Conservation (phyloP, 805 yeast species). For the Candida xiaguanensis region DNA sequence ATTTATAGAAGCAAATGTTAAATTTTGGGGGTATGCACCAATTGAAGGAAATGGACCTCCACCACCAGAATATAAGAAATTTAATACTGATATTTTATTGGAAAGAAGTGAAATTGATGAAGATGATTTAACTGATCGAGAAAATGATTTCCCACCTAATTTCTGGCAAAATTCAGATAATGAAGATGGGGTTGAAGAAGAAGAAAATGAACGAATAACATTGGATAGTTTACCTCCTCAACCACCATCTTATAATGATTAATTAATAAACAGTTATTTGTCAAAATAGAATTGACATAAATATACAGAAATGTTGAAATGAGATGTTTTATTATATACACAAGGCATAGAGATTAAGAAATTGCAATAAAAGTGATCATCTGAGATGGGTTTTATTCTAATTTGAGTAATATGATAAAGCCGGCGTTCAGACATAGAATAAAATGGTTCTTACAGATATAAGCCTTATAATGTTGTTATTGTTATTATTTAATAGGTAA, state of each 20-base stretch:
- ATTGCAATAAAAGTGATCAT: too few relatives aligned
- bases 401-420: too few relatives aligned
- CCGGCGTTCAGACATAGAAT: too few relatives aligned
- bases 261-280: too few relatives aligned
- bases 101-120: constrained; percentile 60
- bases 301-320: too few relatives aligned
- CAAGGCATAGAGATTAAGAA: too few relatives aligned
- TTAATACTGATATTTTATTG: constrained; percentile 70
- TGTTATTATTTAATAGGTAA: background rate
- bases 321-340: too few relatives aligned
- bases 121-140: constrained; percentile 43
- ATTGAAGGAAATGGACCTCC: constrained; percentile 84
- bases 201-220: constrained; percentile 40
- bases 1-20: constrained; percentile 86
- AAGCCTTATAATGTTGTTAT: too few relatives aligned
- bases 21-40: constrained; percentile 95
- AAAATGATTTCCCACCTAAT: constrained; percentile 54
- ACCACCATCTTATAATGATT: constrained; percentile 37
- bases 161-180: constrained; percentile 37
- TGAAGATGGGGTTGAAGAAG: constrained; percentile 13
- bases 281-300: too few relatives aligned
- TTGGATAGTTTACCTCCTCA: constrained; percentile 30
- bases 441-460: too few relatives aligned
- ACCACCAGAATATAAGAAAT: constrained; percentile 88
- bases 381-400: too few relatives aligned